Evolutionary conservation across 345 rosid species (phyloP), one percentile per base, ranked within the genome.

Genomic region (Melaleuca alternifolia): DNA sequence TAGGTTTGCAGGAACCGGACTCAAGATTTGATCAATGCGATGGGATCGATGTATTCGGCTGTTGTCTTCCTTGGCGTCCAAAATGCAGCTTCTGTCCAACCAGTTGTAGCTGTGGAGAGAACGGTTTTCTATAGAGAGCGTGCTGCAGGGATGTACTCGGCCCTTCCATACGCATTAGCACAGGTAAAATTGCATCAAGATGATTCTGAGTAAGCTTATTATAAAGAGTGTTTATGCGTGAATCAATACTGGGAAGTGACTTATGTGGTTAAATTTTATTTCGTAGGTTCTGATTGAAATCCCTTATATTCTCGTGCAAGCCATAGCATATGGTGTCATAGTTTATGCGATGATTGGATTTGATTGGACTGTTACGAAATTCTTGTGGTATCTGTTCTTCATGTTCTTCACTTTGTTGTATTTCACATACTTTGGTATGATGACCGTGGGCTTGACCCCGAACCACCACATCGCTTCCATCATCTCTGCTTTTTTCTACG

Each of bases 141-240:
- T 77, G 94, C 94, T 24, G 92, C 95, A 0, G 93, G 95, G 83
- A 93, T 93, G 95, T 93, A 93, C 54, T 91, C 93, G 21, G 89
- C 92, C 59, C 24, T 92, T 76, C 91, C 94, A 21, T 93, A 91
- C 50, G 95, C 95, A 7, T 87, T 89, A 24, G 92, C 92, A 61
- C 92, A 93, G 90, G 94, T 93, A 86, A 62, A 13, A 30, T 24
- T 54, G n/a, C 77, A 56, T 15, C 26, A 3, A 41, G 18, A 14
- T 24, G 12, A 24, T 28, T 75, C 28, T 7, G 16, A 41, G 50
- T 15, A 57, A 10, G 24, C 30, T 50, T 7, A 28, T 54, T 16
- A 20, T 24, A 77, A 18, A 2, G 33, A 5, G 12, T 37, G 48
- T 33, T 30, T 30, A 71, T 10, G 48, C 48, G 18, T 37, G 48